Conservation (phyloP, 208 protist species). For the Leishmania amazonensis region DNA sequence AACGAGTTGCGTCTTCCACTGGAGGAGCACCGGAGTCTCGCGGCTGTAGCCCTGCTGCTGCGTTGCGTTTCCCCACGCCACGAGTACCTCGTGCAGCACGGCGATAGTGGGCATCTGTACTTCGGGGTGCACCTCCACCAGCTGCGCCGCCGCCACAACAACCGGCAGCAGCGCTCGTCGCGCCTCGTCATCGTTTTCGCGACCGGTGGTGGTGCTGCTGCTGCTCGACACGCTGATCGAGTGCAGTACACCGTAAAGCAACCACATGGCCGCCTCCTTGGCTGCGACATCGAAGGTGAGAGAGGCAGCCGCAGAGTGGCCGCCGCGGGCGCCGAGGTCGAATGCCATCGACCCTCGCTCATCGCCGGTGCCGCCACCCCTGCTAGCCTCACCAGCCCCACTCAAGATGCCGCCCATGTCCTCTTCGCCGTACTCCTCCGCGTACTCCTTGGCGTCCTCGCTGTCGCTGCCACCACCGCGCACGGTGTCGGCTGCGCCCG, state of each 20-base stretch:
- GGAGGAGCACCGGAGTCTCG: slow-evolving; percentile 37
- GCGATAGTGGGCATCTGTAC: slow-evolving; percentile 49
- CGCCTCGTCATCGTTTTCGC: slow-evolving; percentile 12
- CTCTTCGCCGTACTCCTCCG: slow-evolving; percentile 24
- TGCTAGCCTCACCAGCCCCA: not conserved
- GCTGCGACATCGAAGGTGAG: slow-evolving; percentile 44
- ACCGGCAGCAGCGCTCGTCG: slow-evolving; percentile 38
- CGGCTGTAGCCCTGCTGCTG: slow-evolving; percentile 12
- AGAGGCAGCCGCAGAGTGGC: not conserved
- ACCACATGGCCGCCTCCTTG: slow-evolving; percentile 46
- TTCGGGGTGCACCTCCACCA: slow-evolving; percentile 63
- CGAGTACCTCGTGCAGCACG: slow-evolving; percentile 40
- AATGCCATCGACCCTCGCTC: not conserved
- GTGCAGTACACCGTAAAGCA: slow-evolving; percentile 33
- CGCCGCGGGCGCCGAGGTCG: not conserved
- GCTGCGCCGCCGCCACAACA: slow-evolving; percentile 48
- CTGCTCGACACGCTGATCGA: slow-evolving; percentile 5
- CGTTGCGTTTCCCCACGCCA: slow-evolving; percentile 24
- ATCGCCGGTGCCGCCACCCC: not conserved
- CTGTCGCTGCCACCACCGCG: slow-evolving; percentile 27
- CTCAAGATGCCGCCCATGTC: slow-evolving; percentile 19
- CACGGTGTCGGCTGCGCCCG: slow-evolving; percentile 4
- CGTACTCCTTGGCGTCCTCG: slow-evolving; percentile 15
- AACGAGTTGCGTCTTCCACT: slow-evolving; percentile 62
- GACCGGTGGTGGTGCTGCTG: not conserved